Evolutionary conservation across 495 filamentous ascomycete species (phyloP), one percentile per base, ranked within the genome.

Genomic region (Neurospora africana): DNA sequence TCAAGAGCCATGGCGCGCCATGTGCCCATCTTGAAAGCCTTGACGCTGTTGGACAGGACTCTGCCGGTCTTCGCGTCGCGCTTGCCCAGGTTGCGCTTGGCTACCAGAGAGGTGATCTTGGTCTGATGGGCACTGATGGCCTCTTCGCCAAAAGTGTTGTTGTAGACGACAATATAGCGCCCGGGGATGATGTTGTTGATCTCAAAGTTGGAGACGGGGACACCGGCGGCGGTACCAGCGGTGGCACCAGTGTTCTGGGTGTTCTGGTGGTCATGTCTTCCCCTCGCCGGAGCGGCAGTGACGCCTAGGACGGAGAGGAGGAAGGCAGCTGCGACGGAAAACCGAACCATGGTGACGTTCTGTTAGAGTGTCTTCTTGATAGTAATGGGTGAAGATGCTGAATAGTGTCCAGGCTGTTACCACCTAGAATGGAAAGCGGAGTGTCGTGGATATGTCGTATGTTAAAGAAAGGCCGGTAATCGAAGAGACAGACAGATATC

Each of bases 131-230:
- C 77, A 33, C 75, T 70, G 68, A 87, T 79, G 68, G 76, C 82
- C 23, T 79, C 80, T 41, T 83, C 78, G 71, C 71, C 76, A 73
- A 76, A 81, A 9, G 79, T 82, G 79, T 76, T 82, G 79, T 85
- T 81, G 79, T 86, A 86, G 43, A 86, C 84, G 5, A 86, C 84
- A 43, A 86, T 86, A 75, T 83, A 86, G 41, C 75, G 78, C 79
- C 84, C 81, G 8, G 84, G 82, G 36, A 86, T 80, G 41, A 79
- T 67, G 70, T 85, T 76, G 19, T 39, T 65, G 37, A 77, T 78
- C 10, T 82, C 71, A 1, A 80, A 78, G 73, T 86, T 86, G 75
- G 78, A 79, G 72, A 87, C 74, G 72, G 84, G 83, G 19, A 83
- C 78, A 15, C 81, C 83, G 43, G 53, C 53, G 1, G 53, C 86